Evolutionary conservation across 2,329 filamentous ascomycete genomes (phyloP).

Genomic region (Colletotrichum tamarilloi): DNA sequence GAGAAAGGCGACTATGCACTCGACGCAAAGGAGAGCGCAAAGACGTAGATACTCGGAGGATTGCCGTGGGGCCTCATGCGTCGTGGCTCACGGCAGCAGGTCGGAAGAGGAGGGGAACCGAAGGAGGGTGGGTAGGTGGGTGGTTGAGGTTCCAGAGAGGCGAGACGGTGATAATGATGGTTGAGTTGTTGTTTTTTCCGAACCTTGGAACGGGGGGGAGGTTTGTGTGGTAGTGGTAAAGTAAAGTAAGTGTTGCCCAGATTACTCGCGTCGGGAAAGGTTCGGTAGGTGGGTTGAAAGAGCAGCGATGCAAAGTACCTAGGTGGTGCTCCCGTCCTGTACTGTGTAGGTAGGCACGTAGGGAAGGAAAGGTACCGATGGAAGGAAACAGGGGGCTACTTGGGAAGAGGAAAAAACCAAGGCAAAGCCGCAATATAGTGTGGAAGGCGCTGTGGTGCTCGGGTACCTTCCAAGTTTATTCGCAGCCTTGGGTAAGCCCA

Average conservation of each 20-base stretch:
- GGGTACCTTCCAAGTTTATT: background rate
- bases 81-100: conserved; percentile 8
- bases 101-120: conserved; percentile 1
- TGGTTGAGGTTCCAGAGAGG: background rate
- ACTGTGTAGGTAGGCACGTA: background rate
- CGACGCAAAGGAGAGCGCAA: conserved; percentile 29
- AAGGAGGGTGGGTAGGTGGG: conserved; percentile 8
- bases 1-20: conserved; percentile 31
- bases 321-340: no score
- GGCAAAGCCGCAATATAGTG: background rate
- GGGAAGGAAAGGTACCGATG: background rate
- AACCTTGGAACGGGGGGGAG: conserved; percentile 4
- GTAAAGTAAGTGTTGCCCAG: conserved; percentile 1
- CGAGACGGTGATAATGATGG: conserved; percentile 13
- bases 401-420: background rate
- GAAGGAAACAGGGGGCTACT: background rate
- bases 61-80: conserved; percentile 29
- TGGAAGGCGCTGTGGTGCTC: background rate
- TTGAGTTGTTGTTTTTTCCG: conserved; percentile 25
- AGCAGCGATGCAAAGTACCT: background rate
- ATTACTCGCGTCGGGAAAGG: conserved; percentile 22
- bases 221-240: conserved; percentile 8
- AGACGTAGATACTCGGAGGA: conserved; percentile 16
- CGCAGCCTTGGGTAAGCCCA: background rate
- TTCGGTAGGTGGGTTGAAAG: conserved; percentile 3